Base-by-base conservation (phyloP, 768 basidiomycete species). In the Leccinum boreale region DNA sequence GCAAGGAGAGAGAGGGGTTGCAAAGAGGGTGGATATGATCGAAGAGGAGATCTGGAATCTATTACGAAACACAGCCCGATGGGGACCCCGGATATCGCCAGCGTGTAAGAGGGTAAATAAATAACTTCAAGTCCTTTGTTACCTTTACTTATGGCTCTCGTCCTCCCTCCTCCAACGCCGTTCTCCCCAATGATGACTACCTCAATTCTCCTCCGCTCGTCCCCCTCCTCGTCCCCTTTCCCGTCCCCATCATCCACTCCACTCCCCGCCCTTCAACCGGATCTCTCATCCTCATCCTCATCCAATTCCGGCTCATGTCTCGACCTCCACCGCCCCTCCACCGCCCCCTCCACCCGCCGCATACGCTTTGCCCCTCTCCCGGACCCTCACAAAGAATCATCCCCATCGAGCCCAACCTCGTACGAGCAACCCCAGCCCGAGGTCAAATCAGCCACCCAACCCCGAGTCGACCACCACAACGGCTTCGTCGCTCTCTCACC, bases 291-390 rank as follows among this genome's bases (percentile, higher is more conserved):
- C 0, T 61, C 63, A 0, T 58, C 67, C 21, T 61, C 67, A 14
- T 59, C 68, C 44, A 7, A 60, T 2, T 65, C 68, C 8, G 58
- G 50, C 33, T 69, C 67, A 2, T 66, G 53, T 52, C 51, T 53
- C 24, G 62, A 70, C 52, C 58, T 58, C 3, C 58, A 46, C n/a
- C 57, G 46, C 19, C 14, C 55, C 4, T 53, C 61, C 7, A 57
- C 62, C n/a, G 15, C 60, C 0, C 53, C 52, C 0, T 61, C 63
- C 35, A 57, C 64, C 10, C 72, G 68, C 26, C 70, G 64, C 35
- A 93, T 94, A 58, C 83, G 89, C 59, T 94, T 94, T 61, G 92
- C 93, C 0, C 93, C 93, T 1, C 81, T 94, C 17, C 93, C 93
- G 1, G 87, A 90, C 63, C 89, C 90, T 2, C 78, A 83, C 23